Evolutionary conservation across 1,284 basidiomycete genomes (phyloP).

Genomic region (Melanopsichium pennsylvanicum): DNA sequence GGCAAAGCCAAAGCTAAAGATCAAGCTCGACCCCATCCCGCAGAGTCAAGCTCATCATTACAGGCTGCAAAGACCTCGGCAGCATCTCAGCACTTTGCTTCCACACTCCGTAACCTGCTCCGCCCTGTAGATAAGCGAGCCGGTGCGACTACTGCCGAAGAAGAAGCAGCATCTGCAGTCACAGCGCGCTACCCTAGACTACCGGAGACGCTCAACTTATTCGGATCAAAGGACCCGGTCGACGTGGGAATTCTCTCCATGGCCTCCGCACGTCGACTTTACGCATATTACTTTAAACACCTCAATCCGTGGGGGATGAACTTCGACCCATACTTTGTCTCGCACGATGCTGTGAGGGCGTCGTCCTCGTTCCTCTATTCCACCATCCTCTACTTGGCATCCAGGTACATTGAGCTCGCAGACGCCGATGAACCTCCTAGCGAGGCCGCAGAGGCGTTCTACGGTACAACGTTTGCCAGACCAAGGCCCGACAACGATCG

Average conservation of each 20-base stretch:
- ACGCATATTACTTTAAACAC: slow-evolving; percentile 40
- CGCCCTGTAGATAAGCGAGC: slow-evolving; percentile 38
- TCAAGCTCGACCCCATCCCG: background rate
- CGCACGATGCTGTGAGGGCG: slow-evolving; percentile 36
- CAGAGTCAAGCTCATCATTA: background rate
- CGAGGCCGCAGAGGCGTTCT: slow-evolving; percentile 2
- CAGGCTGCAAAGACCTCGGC: slow-evolving; percentile 9
- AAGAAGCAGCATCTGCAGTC: slow-evolving; percentile 27
- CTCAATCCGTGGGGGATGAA: slow-evolving; percentile 47
- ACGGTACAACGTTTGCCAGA: slow-evolving; percentile 3
- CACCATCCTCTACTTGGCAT: slow-evolving; percentile 38
- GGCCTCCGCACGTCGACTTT: slow-evolving; percentile 27
- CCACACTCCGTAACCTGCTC: slow-evolving; percentile 37
- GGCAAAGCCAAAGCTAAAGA: slow-evolving; percentile 5
- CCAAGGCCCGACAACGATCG: slow-evolving; percentile 19
- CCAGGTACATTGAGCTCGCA: slow-evolving; percentile 35
- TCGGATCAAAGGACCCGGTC: slow-evolving; percentile 33
- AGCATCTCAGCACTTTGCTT: slow-evolving; percentile 32
- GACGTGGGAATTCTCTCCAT: slow-evolving; percentile 35
- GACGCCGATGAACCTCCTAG: slow-evolving; percentile 14
- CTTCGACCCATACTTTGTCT: slow-evolving; percentile 34
- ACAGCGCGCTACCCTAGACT: slow-evolving; percentile 29
- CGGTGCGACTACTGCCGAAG: slow-evolving; percentile 12
- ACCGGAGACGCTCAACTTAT: slow-evolving; percentile 30
- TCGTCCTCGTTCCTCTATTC: slow-evolving; percentile 43